A percentile compares a stretch with the other conserved stretches of the same genome.
Evolutionary conservation across 148 eudicot species (phyloP).

Genomic region (Nepenthes gracilis): DNA sequence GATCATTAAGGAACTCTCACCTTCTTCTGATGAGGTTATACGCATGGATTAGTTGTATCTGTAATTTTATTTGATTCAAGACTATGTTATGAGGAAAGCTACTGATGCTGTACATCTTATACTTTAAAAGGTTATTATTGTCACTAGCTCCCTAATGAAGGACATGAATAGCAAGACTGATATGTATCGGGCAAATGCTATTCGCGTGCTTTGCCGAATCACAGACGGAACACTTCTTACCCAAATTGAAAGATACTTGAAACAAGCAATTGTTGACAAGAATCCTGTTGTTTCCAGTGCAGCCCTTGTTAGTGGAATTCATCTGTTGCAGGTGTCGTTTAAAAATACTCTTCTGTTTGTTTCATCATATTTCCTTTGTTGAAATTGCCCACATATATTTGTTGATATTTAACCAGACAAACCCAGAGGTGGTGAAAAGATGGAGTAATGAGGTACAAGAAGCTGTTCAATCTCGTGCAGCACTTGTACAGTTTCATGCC

Average conservation of each 20-base stretch:
- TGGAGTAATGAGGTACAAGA: constrained; percentile 99
- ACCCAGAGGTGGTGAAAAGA: constrained; percentile 90
- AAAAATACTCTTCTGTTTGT: not conserved
- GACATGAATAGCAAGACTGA: constrained; percentile 98
- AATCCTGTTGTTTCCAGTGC: constrained; percentile 99
- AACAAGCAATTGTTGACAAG: constrained; percentile 95
- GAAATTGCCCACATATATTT: constrained; percentile 1
- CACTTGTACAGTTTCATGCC: constrained; percentile 97
- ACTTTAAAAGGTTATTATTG: constrained; percentile 66
- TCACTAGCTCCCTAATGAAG: constrained; percentile 93
- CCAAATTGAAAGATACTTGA: constrained; percentile 96
- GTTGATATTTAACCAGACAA: constrained; percentile 44
- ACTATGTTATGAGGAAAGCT: constrained; percentile 1
- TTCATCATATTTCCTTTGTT: constrained; percentile 1
- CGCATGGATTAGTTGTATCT: not conserved
- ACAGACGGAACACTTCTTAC: constrained; percentile 87
- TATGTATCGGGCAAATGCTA: constrained; percentile 95
- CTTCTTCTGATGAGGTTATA: constrained; percentile 85
- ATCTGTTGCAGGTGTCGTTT: constrained; percentile 74
- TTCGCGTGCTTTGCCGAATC: constrained; percentile 88
- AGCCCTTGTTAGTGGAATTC: constrained; percentile 90
- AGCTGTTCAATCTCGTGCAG: constrained; percentile 95
- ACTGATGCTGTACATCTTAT: constrained; percentile 9
- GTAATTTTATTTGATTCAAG: not conserved
- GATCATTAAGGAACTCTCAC: constrained; percentile 91